Percentiles rank a stretch among this genome's conserved stretches.
Evolutionary conservation across 495 filamentous ascomycete genomes (phyloP).

Genomic region (Penicillium lagena): DNA sequence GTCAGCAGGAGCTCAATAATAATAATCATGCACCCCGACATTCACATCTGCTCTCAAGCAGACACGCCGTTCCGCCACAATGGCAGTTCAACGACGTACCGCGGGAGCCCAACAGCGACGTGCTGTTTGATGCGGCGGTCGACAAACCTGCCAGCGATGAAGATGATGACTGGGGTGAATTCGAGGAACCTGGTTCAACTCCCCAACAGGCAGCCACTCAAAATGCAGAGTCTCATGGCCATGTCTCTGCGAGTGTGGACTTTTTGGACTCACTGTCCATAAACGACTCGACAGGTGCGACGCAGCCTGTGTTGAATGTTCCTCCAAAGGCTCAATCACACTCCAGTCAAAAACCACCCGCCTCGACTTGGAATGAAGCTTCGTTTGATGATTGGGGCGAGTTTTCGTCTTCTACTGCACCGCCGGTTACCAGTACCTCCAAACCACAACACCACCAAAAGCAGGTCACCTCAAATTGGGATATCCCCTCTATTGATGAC

Average conservation of each 20-base stretch:
- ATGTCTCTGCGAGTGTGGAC: slow-evolving; percentile 7
- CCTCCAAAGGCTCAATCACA: not conserved
- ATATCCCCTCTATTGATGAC: too few relatives aligned
- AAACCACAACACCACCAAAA: not conserved
- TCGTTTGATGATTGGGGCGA: slow-evolving; percentile 14
- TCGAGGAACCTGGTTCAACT: slow-evolving; percentile 52
- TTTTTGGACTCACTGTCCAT: slow-evolving; percentile 21
- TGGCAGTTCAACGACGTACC: slow-evolving; percentile 1
- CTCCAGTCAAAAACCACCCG: not conserved
- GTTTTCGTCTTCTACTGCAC: not conserved
- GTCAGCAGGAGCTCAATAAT: not conserved
- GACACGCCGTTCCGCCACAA: too few relatives aligned
- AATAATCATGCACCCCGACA: not conserved
- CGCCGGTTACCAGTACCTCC: too few relatives aligned
- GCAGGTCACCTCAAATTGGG: not conserved
- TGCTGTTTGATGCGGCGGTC: slow-evolving; percentile 40
- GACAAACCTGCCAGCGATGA: slow-evolving; percentile 32
- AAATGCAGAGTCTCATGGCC: not conserved
- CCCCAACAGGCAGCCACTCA: slow-evolving; percentile 46
- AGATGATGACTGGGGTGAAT: slow-evolving; percentile 73
- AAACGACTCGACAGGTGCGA: slow-evolving; percentile 5
- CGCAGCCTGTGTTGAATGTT: not conserved
- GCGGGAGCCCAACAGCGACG: slow-evolving; percentile 21
- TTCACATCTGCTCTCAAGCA: not conserved
- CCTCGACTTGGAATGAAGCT: slow-evolving; percentile 14